Evolutionary conservation across 768 basidiomycete genomes (phyloP).

Genomic region (Tricholoma terreum): DNA sequence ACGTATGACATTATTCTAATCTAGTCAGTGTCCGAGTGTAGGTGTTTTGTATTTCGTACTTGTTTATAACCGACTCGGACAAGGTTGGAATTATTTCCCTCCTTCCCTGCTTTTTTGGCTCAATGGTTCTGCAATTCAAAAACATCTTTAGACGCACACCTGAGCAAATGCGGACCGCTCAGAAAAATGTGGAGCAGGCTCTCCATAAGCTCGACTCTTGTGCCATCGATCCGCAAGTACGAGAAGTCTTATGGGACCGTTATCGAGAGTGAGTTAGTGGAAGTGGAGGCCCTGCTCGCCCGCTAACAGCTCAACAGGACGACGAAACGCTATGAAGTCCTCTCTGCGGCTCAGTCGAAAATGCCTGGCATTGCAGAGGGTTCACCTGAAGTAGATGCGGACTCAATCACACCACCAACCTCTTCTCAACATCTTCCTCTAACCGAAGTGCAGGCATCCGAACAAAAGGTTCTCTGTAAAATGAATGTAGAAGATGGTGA

Average conservation of each 20-base stretch:
- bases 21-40: background rate
- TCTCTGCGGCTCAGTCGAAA: background rate
- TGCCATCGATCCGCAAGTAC: background rate
- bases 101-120: background rate
- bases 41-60: background rate
- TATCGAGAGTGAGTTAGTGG: background rate
- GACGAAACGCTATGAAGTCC: background rate
- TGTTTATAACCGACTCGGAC: background rate
- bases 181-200: background rate
- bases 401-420: background rate
- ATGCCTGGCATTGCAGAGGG: background rate
- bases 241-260: background rate
- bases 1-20: background rate
- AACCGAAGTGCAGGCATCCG: background rate
- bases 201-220: background rate
- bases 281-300: background rate
- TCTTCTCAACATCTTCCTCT: background rate
- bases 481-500: background rate
- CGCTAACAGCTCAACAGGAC: background rate
- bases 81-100: background rate
- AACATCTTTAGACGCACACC: background rate
- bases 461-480: background rate
- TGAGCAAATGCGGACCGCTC: background rate
- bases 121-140: background rate
- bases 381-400: background rate